Conservation (phyloP, 2,329 filamentous ascomycete species). For the Tolypocladium endophyticum region DNA sequence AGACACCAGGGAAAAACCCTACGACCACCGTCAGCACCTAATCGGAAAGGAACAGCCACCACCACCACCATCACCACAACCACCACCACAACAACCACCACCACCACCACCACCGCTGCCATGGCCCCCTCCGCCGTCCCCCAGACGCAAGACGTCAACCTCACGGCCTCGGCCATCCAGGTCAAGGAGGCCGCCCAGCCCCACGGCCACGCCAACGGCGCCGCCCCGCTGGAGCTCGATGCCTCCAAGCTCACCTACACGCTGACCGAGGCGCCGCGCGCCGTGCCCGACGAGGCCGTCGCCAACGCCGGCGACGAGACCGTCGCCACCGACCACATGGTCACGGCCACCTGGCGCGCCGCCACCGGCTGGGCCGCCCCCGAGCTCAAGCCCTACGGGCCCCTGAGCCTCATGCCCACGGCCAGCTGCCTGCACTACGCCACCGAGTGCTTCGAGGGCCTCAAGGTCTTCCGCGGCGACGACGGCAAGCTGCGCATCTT, state of each 20-base stretch:
- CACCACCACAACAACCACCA: too few relatives aligned
- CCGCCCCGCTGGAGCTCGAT: constrained; percentile 42
- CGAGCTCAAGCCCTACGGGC: constrained; percentile 65
- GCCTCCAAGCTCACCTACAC: constrained; percentile 51
- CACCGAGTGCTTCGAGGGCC: constrained; percentile 82
- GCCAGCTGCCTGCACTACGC: constrained; percentile 80
- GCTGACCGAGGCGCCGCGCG: constrained; percentile 36
- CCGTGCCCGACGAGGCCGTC: constrained; percentile 39
- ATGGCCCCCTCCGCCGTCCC: constrained; percentile 41
- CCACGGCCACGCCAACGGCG: constrained; percentile 21
- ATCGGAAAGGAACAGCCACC: not conserved
- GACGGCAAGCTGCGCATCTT: constrained; percentile 68
- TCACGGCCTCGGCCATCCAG: constrained; percentile 40
- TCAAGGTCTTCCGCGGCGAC: constrained; percentile 70
- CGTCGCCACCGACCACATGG: constrained; percentile 79
- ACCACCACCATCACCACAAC: constrained; percentile 14
- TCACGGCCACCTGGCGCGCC: constrained; percentile 59
- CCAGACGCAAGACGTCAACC: constrained; percentile 34
- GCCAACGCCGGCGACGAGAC: constrained; percentile 39
- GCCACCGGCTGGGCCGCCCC: constrained; percentile 62
- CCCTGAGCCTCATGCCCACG: constrained; percentile 68
- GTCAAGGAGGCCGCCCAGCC: constrained; percentile 32
- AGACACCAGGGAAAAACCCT: not conserved
- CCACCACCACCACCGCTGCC: constrained; percentile 7
- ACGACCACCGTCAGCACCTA: not conserved